Base-by-base conservation (phyloP, 768 basidiomycete genomes). In the Boletus rufocinnamomeus region DNA sequence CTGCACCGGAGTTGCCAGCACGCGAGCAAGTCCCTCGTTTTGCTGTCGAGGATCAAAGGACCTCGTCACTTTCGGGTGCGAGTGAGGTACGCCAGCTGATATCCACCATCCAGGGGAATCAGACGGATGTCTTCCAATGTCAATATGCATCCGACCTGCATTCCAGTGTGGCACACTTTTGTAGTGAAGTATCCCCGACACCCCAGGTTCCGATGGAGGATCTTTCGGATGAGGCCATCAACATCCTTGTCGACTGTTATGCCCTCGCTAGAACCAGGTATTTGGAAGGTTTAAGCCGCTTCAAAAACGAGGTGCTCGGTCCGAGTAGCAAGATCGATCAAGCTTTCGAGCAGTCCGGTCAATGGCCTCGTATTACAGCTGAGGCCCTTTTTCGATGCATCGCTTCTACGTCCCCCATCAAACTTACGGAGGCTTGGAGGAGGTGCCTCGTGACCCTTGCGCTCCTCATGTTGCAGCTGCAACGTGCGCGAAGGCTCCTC, bases 361-460 rank as follows among this genome's bases (percentile, higher is more conserved):
- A 73, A 53, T 79, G 79, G 78, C 79, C 79, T 5, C 69, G 72
- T 10, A 49, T 76, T 7, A 74, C 75, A 8, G 28, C 63, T 19
- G 28, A 56, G 2, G 30, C 38, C 0, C 66, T 80, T 10, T 62
- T 79, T 13, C 49, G 55, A 27, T 60, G 55, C 19, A 57, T 79
- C 44, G 67, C 71, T 17, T 67, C 67, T 14, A 57, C 61, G 3
- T 66, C 68, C 6, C 30, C 32, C 0, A 55, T 34, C 8, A 6
- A 2, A 4, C 49, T 71, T 14, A 47, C 66, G 0, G 30, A 47
- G 2, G 10, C 48, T 11, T 79, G 79, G 79, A 48, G 43, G 45
- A 45, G 50, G 4, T 64, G 44, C 43, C 59, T 80, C 3, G 53
- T 69, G 11, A 13, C 21, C 2, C 55, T 78, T 10, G 71, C 72